These are phyloP conservation scores for Rutstroemia sp. DNA, from an alignment of 2,329 filamentous ascomycete species.

Conservation along the genomic window DNA sequence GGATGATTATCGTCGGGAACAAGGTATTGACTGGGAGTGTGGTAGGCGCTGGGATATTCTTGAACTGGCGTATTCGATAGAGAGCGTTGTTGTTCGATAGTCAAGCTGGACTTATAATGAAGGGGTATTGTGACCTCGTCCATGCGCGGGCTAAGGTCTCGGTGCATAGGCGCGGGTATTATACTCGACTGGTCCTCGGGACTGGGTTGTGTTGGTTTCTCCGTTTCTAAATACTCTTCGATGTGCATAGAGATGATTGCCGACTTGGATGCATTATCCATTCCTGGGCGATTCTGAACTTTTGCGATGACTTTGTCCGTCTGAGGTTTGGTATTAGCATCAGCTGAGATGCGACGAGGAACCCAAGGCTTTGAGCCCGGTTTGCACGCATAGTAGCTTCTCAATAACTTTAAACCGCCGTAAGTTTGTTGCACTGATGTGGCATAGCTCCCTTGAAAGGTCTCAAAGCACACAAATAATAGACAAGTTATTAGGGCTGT, in stretches of 20 bases:
- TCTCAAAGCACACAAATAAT: conserved; percentile 27
- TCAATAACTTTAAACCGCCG: conserved; percentile 46
- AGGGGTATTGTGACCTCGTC: not conserved
- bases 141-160: not conserved
- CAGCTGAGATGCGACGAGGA: conserved; percentile 8
- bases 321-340: not conserved
- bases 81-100: conserved; percentile 9
- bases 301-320: conserved; percentile 8
- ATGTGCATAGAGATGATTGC: conserved; percentile 17
- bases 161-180: not conserved
- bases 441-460: conserved; percentile 40
- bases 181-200: not conserved
- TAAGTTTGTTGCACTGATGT: conserved; percentile 55
- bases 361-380: conserved; percentile 17
- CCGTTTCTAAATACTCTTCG: conserved; percentile 20
- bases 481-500: conserved; percentile 27
- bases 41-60: not conserved
- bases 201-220: conserved; percentile 3
- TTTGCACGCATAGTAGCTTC: conserved; percentile 31
- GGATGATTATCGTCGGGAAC: not conserved
- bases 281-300: conserved; percentile 16
- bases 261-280: conserved; percentile 15
- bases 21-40: conserved; percentile 2
- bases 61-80: conserved; percentile 1
- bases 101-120: conserved; percentile 10